Conservation (phyloP, 1,284 basidiomycete species). For the Mrakiaceae sp. region DNA sequence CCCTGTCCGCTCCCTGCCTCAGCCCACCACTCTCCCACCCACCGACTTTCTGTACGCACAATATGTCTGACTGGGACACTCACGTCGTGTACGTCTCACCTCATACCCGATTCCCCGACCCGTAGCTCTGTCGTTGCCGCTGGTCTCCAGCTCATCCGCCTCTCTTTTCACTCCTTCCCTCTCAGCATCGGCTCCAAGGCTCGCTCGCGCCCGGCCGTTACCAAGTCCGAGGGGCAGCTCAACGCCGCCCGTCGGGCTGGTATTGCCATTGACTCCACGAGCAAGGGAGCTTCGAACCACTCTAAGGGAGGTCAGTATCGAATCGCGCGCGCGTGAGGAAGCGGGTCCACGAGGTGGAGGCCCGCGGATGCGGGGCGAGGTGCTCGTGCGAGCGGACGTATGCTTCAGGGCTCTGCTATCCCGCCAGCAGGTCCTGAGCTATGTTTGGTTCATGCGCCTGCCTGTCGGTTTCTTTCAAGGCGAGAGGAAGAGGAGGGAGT, state of each 20-base stretch:
- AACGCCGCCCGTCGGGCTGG: constrained; percentile 36
- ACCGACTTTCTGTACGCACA: neutral
- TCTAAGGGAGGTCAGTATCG: constrained; percentile 18
- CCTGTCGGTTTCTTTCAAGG: no score
- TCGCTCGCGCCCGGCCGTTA: constrained; percentile 21
- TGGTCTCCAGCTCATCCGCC: neutral
- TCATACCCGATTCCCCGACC: neutral
- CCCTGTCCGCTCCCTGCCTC: neutral
- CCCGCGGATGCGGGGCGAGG: no score
- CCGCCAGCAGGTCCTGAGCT: no score
- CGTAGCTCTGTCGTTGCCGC: neutral
- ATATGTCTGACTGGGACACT: constrained; percentile 17
- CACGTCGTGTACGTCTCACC: constrained; percentile 9
- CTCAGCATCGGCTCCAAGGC: constrained; percentile 16
- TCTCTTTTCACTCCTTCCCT: neutral
- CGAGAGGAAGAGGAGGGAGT: no score
- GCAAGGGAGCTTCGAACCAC: constrained; percentile 30
- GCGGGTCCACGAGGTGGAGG: no score
- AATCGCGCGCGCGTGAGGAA: neutral
- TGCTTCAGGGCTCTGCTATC: no score
- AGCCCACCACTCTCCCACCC: neutral
- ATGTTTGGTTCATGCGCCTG: no score
- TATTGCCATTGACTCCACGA: constrained; percentile 36
- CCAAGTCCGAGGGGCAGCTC: constrained; percentile 25
- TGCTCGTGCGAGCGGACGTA: no score